A percentile compares a stretch with the other conserved stretches of the same genome.
phyloP scores from a whole-genome alignment of 192 early-diverging fungal genomes.

The Entophlyctis luteolus region DNA sequence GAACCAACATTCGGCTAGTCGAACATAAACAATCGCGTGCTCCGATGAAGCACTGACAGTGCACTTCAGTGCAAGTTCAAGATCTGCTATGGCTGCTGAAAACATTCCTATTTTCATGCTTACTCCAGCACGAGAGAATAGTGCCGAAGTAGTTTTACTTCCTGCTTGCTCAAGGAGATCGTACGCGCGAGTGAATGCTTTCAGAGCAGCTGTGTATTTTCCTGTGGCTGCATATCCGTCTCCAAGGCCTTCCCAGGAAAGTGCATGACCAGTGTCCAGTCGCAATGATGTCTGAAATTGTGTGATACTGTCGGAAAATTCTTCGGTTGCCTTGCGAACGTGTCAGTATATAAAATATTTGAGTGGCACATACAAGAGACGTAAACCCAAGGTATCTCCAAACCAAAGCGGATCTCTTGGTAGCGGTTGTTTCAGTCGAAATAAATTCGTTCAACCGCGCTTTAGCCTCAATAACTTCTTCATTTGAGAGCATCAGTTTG shows the following conservation, averaged over 20 bases:
- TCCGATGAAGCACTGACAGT: neutral
- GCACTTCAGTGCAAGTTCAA: constrained; percentile 18
- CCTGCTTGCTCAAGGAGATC: too few species aligned
- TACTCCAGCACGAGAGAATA: constrained; percentile 22
- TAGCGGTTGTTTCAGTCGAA: constrained; percentile 23
- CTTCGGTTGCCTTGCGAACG: constrained; percentile 26
- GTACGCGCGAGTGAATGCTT: constrained; percentile 67
- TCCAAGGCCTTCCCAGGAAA: constrained; percentile 49
- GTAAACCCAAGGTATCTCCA: constrained; percentile 76
- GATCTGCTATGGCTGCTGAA: constrained; percentile 24
- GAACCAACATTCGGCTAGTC: constrained; percentile 27
- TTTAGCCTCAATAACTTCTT: constrained; percentile 45
- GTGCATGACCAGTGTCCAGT: constrained; percentile 58
- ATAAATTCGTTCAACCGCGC: constrained; percentile 45
- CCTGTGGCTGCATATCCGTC: constrained; percentile 58
- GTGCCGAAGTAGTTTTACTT: too few species aligned
- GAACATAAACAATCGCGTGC: neutral
- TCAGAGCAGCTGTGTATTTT: constrained; percentile 74
- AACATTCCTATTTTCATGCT: constrained; percentile 35
- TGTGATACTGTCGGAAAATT: constrained; percentile 32
- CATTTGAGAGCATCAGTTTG: constrained; percentile 55
- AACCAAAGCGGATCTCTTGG: constrained; percentile 64
- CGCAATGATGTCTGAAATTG: constrained; percentile 78
- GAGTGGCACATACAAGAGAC: constrained; percentile 47
- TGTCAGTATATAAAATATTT: neutral